A percentile compares a stretch with the other conserved stretches of the same genome.
These are phyloP conservation scores for Aspergillus transmontanensis DNA, from an alignment of 2,329 filamentous ascomycete species.

Conservation along the genomic window DNA sequence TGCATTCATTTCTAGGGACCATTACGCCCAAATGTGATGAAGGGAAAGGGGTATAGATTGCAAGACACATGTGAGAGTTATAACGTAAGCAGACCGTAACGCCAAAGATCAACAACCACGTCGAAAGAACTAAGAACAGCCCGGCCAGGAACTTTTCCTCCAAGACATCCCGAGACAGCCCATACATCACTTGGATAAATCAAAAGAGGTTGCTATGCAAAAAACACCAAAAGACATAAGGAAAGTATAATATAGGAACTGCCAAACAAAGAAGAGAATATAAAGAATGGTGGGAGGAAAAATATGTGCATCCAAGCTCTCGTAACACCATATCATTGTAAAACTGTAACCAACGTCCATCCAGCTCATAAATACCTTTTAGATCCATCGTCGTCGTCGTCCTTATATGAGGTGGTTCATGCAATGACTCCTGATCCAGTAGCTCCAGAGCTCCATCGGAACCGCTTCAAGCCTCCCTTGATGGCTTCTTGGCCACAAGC, in stretches of 20 bases:
- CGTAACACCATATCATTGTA: neutral
- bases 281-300: neutral
- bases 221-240: neutral
- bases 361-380: neutral
- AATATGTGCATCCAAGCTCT: neutral
- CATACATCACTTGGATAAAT: neutral
- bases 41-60: slow-evolving; percentile 9
- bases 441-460: slow-evolving; percentile 46
- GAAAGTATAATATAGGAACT: neutral
- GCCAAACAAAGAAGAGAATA: neutral
- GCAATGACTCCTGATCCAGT: slow-evolving; percentile 41
- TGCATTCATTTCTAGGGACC: neutral
- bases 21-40: neutral
- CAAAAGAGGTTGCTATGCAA: slow-evolving; percentile 6
- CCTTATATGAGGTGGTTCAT: slow-evolving; percentile 18
- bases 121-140: neutral
- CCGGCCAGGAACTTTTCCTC: slow-evolving; percentile 9
- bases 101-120: neutral
- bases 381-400: neutral
- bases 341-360: neutral
- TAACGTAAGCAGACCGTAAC: neutral
- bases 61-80: neutral
- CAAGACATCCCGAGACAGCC: slow-evolving; percentile 1
- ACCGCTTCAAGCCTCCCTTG: slow-evolving; percentile 44
- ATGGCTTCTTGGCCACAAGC: slow-evolving; percentile 50